Evolutionary conservation across 345 rosid genomes (phyloP).

Genomic region (Laguncularia racemosa): DNA sequence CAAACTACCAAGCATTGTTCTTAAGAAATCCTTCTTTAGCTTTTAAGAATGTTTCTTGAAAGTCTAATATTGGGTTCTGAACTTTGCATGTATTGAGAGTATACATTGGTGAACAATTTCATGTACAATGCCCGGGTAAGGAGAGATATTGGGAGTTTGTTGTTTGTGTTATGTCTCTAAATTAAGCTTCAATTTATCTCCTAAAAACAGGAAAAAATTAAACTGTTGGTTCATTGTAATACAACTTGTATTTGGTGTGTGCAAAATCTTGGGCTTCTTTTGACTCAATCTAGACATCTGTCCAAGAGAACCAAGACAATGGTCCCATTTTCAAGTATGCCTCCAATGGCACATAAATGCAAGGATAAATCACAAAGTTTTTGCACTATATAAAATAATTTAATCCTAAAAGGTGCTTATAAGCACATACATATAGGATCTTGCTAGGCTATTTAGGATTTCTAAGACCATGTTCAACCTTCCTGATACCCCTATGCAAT

Average conservation of each 20-base stretch:
- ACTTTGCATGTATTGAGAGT: not conserved
- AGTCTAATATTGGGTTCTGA: constrained; percentile 1
- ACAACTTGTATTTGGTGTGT: constrained; percentile 21
- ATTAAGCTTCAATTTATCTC: not conserved
- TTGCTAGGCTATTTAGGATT: constrained; percentile 19
- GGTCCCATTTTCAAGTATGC: constrained; percentile 12
- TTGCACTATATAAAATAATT: not conserved
- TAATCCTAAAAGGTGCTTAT: not conserved
- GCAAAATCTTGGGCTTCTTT: constrained; percentile 33
- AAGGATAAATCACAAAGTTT: constrained; percentile 9
- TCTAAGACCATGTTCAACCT: constrained; percentile 12
- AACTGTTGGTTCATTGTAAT: not conserved
- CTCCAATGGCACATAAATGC: constrained; percentile 9
- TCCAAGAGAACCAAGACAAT: constrained; percentile 32
- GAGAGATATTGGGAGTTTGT: constrained; percentile 4
- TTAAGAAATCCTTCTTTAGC: not conserved
- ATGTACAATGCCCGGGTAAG: too few species aligned
- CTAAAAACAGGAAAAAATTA: not conserved
- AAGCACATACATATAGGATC: constrained; percentile 34
- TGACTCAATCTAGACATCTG: constrained; percentile 57
- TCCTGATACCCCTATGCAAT: constrained; percentile 26
- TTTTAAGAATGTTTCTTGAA: constrained; percentile 7
- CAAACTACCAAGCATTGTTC: too few species aligned
- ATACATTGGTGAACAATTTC: not conserved
- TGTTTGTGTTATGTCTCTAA: constrained; percentile 1